Evolutionary conservation across 495 filamentous ascomycete species (phyloP), one percentile per base, ranked within the genome.

Genomic region (Penicillium riverlandense): DNA sequence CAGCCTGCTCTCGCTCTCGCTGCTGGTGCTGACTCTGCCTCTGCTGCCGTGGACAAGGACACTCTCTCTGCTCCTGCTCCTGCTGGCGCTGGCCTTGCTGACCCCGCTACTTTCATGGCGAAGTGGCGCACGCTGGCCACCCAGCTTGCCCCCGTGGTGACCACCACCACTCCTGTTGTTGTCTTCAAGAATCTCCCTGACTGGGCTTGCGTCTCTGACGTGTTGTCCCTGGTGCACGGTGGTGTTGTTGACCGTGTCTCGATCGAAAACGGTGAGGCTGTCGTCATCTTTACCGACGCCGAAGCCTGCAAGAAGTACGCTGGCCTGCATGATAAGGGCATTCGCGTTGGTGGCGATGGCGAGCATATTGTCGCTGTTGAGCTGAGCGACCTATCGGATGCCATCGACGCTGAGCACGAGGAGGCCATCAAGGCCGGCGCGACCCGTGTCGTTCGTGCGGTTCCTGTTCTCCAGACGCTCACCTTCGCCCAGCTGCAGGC

Each of bases 141-240:
- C 22, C 22, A 22, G 22, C 22, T 6, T 22, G 2, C 22, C 22
- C 22, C 22, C 4, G 6, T 22, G 22, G 4, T 4, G 22, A 22
- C 22, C 22, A 22, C 22, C 22, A 22, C 22, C 2, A 22, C 22
- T 22, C 22, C 22, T 22, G 22, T 22, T 22, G 22, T 68, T n/a
- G 48, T 71, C 8, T 60, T 76, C 37, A 67, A 57, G 29, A 49
- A 54, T 37, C 52, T 70, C n/a, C 64, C 71, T 0, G 37, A 50
- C 8, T 47, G 48, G 35, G 57, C 57, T n/a, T 50, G 38, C 11
- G 61, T 41, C 15, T 45, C 67, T 3, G 47, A 67, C 37, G 46
- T 75, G 28, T 49, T 73, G 6, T 61, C 62, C 2, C 49, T 76
- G 5, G 53, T 76, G 5, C 65, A 68, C 37, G 72, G 71, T 7